phyloP scores from a whole-genome alignment of 768 basidiomycete species.

The Leccinum longicurvipes region DNA sequence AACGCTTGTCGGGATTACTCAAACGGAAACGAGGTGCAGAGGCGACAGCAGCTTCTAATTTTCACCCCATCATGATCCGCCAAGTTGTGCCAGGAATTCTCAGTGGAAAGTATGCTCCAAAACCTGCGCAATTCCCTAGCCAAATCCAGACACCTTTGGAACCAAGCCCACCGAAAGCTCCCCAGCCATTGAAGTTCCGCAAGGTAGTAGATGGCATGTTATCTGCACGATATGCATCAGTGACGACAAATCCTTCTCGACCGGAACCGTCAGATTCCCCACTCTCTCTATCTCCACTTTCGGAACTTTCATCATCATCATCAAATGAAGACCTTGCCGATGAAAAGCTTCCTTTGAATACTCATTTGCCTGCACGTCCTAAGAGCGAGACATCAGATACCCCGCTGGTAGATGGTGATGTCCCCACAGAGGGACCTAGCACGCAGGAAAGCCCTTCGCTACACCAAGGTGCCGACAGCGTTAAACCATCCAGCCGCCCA shows the following conservation, averaged over 20 bases:
- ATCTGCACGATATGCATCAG: constrained; percentile 24
- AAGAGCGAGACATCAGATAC: background rate
- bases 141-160: constrained; percentile 10
- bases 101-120: constrained; percentile 26
- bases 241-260: constrained; percentile 14
- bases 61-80: constrained; percentile 31
- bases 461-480: constrained; percentile 9
- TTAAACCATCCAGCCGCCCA: constrained; percentile 13
- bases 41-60: constrained; percentile 14
- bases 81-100: constrained; percentile 38
- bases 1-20: constrained; percentile 16
- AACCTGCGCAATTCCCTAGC: constrained; percentile 15
- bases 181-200: constrained; percentile 36
- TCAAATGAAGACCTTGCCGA: constrained; percentile 12
- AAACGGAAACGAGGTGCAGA: constrained; percentile 33
- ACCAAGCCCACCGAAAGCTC: constrained; percentile 18
- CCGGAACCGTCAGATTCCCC: constrained; percentile 3
- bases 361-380: background rate
- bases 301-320: constrained; percentile 24
- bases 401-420: background rate
- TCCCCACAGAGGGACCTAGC: constrained; percentile 11
- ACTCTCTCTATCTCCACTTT: constrained; percentile 16
- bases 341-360: background rate
- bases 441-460: constrained; percentile 5
- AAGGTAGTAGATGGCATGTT: constrained; percentile 39